Conservation (phyloP, 106 monocot genomes). For the Triglochin maritima region DNA sequence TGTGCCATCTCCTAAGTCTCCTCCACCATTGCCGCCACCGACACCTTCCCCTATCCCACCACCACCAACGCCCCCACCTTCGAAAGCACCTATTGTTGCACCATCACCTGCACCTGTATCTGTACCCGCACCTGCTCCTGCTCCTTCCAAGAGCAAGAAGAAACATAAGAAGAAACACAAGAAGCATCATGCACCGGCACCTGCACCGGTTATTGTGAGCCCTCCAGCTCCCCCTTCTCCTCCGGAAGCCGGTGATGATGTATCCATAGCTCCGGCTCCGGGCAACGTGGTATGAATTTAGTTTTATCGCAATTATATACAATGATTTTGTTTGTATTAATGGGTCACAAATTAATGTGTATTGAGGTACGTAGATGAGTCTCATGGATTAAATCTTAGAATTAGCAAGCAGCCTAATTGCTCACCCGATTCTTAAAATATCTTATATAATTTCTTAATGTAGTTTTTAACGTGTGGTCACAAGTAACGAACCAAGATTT, state of each 20-base stretch:
- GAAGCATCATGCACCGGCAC: constrained; percentile 3
- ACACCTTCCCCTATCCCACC: too few relatives aligned
- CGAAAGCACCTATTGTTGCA: neutral
- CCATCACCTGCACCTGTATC: neutral
- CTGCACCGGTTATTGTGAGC: constrained; percentile 1
- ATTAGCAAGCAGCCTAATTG: too few relatives aligned
- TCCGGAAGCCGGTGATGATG: neutral
- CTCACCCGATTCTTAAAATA: too few relatives aligned
- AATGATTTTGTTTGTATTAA: too few relatives aligned
- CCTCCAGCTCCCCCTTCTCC: constrained; percentile 8
- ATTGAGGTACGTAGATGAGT: too few relatives aligned
- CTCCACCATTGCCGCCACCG: neutral
- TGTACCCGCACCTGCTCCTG: neutral
- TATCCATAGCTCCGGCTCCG: neutral
- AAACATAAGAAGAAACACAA: neutral
- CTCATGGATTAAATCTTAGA: too few relatives aligned
- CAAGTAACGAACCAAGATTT: too few relatives aligned
- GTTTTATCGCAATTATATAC: too few relatives aligned
- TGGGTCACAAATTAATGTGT: too few relatives aligned
- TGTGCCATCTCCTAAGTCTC: neutral
- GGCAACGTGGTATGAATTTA: too few relatives aligned
- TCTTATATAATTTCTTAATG: too few relatives aligned
- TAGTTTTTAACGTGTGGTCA: too few relatives aligned
- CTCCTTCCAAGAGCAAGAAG: neutral
- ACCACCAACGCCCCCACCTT: neutral